phyloP scores from a whole-genome alignment of 106 monocot species.

The Apostasia ramifera region DNA sequence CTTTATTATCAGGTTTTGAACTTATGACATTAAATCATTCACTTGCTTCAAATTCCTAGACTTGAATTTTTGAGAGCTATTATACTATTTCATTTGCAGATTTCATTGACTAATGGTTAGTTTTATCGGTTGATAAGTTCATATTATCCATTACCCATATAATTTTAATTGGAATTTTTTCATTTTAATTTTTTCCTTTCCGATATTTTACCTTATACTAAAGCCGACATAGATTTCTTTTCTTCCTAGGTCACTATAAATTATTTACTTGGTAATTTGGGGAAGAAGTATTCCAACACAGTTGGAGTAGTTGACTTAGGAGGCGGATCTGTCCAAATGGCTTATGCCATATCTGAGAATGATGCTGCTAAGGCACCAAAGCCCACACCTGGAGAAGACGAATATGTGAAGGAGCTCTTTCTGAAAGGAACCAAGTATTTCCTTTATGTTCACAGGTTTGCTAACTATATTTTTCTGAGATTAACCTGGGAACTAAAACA shows the following conservation, averaged over 20 bases:
- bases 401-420: conserved; percentile 50
- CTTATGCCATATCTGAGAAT: conserved; percentile 68
- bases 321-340: conserved; percentile 78
- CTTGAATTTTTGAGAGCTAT: too few species aligned
- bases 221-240: neutral
- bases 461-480: neutral
- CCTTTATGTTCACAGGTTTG: conserved; percentile 73
- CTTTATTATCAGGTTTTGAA: too few species aligned
- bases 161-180: neutral
- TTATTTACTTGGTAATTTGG: conserved; percentile 52
- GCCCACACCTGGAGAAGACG: conserved; percentile 32
- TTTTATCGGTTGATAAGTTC: conserved; percentile 2
- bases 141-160: neutral
- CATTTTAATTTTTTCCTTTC: neutral
- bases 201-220: neutral
- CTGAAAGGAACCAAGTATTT: conserved; percentile 55
- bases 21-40: too few species aligned
- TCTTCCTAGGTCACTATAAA: conserved; percentile 53
- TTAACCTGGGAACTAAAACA: neutral
- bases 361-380: conserved; percentile 51
- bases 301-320: conserved; percentile 74
- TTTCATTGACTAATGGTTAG: neutral
- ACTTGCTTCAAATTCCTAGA: too few species aligned
- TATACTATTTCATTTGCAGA: too few species aligned
- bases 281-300: conserved; percentile 44